Percentiles rank a stretch among this genome's conserved stretches.
phyloP scores from a whole-genome alignment of 352 stramenopile genomes.

The Elongisporangium anandrum region DNA sequence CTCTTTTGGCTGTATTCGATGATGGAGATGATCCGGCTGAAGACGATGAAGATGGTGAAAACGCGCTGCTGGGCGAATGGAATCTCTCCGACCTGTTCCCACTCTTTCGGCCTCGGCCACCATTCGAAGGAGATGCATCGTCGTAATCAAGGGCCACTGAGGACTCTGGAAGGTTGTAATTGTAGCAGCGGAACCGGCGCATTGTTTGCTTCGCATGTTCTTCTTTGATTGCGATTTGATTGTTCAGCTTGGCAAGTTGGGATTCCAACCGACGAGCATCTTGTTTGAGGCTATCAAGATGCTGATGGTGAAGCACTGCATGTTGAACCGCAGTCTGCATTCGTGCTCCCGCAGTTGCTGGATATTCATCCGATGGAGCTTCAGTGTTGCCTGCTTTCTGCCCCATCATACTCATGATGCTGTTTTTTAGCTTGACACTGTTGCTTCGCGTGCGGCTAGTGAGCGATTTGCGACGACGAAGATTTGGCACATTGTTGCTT shows the following conservation, averaged over 20 bases:
- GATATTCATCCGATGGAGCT: not conserved
- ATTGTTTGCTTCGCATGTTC: slow-evolving; percentile 49
- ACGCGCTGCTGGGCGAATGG: slow-evolving; percentile 8
- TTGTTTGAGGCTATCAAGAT: slow-evolving; percentile 45
- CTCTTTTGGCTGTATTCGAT: not conserved
- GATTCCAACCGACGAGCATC: slow-evolving; percentile 57
- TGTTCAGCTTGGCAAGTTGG: slow-evolving; percentile 54
- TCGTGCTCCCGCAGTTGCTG: not conserved
- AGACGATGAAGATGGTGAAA: slow-evolving; percentile 17
- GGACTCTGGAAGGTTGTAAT: slow-evolving; percentile 74
- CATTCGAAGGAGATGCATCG: slow-evolving; percentile 29
- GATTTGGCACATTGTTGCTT: slow-evolving; percentile 31
- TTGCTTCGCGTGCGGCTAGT: slow-evolving; percentile 63
- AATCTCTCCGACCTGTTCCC: slow-evolving; percentile 12
- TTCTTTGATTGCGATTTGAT: slow-evolving; percentile 64
- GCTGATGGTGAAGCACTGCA: slow-evolving; percentile 1
- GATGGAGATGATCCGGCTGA: slow-evolving; percentile 13
- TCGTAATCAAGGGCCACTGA: slow-evolving; percentile 45
- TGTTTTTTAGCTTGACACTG: slow-evolving; percentile 51
- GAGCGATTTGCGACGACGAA: slow-evolving; percentile 46
- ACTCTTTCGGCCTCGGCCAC: slow-evolving; percentile 15
- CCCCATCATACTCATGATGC: slow-evolving; percentile 57
- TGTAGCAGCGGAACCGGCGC: slow-evolving; percentile 71
- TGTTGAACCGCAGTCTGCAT: not conserved
- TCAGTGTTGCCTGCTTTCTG: slow-evolving; percentile 20